Evolutionary conservation across 495 filamentous ascomycete genomes (phyloP).

Genomic region (Neurospora sp.): DNA sequence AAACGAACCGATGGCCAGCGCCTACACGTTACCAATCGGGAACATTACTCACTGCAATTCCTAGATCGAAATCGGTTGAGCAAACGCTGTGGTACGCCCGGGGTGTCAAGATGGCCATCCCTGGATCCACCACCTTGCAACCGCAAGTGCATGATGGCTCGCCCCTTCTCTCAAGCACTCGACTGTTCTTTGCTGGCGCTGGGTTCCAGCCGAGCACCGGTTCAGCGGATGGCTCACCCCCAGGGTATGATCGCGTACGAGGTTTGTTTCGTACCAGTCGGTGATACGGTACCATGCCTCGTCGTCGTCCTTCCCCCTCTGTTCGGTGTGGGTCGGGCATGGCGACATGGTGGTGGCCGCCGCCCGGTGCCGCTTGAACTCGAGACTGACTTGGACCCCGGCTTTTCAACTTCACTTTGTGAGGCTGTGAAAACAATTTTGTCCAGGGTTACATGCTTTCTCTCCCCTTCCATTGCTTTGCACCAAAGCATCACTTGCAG

Average conservation of each 20-base stretch:
- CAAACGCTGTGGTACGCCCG: not conserved
- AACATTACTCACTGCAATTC: not conserved
- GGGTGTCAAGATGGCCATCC: not conserved
- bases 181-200: not conserved
- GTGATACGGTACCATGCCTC: not conserved
- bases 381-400: not conserved
- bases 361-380: not conserved
- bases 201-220: not conserved
- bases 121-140: not conserved
- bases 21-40: not conserved
- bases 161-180: not conserved
- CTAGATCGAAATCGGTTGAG: not conserved
- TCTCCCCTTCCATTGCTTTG: not conserved
- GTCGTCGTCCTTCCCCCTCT: not conserved
- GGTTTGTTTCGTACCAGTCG: not conserved
- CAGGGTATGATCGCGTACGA: not conserved
- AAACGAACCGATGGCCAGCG: not conserved
- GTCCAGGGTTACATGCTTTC: not conserved
- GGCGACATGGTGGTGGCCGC: not conserved
- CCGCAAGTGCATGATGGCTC: not conserved
- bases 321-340: not conserved
- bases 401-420: not conserved
- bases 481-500: not conserved
- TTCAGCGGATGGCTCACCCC: not conserved
- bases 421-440: not conserved